Evolutionary conservation across 352 stramenopile genomes (phyloP), one percentile per base, ranked within the genome.

Genomic region (Vaucheria bursata): DNA sequence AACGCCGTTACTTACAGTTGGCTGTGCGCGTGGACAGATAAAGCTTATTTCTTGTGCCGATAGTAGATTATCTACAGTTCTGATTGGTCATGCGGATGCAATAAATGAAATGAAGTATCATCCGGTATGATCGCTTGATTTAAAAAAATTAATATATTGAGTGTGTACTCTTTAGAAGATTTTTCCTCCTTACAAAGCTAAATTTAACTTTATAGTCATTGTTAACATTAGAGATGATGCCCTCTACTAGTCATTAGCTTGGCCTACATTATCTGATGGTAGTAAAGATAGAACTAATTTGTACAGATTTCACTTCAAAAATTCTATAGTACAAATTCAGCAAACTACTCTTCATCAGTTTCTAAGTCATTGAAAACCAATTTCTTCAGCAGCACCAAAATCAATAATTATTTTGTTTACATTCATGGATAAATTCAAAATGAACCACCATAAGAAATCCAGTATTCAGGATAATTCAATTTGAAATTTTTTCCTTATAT

Each of bases 61-160:
- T 31, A 7, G 53, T 34, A 68, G 8, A 37, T 18, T 36, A 38
- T 45, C 72, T 31, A 36, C 35, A 18, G 29, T 67, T 8, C 84
- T 95, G 1, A 90, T 86, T 12, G 92, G 93, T 12, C 92, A 97
- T 78, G 92, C 91, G 7, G 91, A 95, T 84, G 88, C 91, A 31
- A 88, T 97, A 59, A 96, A 96, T 73, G 91, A 97, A 82, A 85
- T 96, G 66, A 93, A 93, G 84, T 92, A 91, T 79, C 90, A 93
- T 81, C 91, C 92, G 0, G 79, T 76, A 7, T 37, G 53, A 31
- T 37, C 18, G 45, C 45, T 59, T 25, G 45, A 59, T 59, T 18
- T 59, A 25, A 59, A 18, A 18, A 25, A 18, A 59, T 25, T 18
- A 59, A 25, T 59, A 18, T 18, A n/a, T n/a, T 59, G 45, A 18